A percentile compares a stretch with the other conserved stretches of the same genome.
Evolutionary conservation across 1,284 basidiomycete genomes (phyloP).

Genomic region (Neolentinus lepideus): DNA sequence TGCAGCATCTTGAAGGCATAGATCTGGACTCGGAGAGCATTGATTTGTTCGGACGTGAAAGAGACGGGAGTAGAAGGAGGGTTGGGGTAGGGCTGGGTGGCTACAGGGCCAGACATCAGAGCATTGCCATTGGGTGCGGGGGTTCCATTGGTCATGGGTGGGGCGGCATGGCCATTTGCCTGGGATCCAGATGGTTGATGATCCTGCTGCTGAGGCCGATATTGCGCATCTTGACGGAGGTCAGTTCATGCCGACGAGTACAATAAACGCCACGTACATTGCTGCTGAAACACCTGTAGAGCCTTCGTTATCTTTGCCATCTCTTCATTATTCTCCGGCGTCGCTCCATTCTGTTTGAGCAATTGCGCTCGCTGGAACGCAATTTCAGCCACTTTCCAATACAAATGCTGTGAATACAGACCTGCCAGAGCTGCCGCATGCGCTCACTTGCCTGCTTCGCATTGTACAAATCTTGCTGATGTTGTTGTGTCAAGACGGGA

Average conservation of each 20-base stretch:
- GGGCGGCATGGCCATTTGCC: constrained; percentile 2
- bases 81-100: constrained; percentile 22
- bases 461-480: neutral
- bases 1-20: constrained; percentile 83
- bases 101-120: constrained; percentile 21
- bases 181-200: constrained; percentile 2
- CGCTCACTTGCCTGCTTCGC: neutral
- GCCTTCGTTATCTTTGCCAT: constrained; percentile 24
- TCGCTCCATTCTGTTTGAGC: constrained; percentile 24
- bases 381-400: neutral
- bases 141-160: constrained; percentile 19
- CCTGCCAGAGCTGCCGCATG: neutral
- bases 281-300: constrained; percentile 18
- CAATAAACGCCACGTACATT: neutral
- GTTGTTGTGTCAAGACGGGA: neutral
- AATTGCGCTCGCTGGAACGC: constrained; percentile 23
- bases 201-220: constrained; percentile 1
- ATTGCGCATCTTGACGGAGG: neutral
- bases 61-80: constrained; percentile 58
- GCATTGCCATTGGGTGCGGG: constrained; percentile 17
- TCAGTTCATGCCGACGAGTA: neutral
- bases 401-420: neutral
- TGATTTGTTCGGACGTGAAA: constrained; percentile 82
- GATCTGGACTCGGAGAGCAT: constrained; percentile 83
- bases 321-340: constrained; percentile 27